Conservation (phyloP, 805 yeast genomes). For the Candida ipomoeae region DNA sequence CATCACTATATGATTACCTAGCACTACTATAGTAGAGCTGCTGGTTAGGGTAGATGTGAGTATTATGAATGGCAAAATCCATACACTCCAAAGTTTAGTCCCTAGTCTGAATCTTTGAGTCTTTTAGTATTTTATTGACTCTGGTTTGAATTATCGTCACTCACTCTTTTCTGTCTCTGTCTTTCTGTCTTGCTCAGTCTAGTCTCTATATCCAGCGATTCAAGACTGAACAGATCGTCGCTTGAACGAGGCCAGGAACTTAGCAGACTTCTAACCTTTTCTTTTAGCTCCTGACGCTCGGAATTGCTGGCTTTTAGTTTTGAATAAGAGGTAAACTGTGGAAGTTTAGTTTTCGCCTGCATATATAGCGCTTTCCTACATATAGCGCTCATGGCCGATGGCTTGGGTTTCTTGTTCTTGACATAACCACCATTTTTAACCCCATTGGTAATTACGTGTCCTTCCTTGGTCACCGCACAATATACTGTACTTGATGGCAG, state of each 20-base stretch:
- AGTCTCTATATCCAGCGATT: too few relatives aligned
- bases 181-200: too few relatives aligned
- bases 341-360: conserved; percentile 7
- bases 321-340: conserved; percentile 12
- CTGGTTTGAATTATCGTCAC: too few relatives aligned
- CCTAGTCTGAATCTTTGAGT: too few relatives aligned
- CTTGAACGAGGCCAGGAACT: conserved; percentile 47
- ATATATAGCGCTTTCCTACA: conserved; percentile 27
- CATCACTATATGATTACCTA: too few relatives aligned
- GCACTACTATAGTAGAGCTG: too few relatives aligned
- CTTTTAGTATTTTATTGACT: too few relatives aligned
- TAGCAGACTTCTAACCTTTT: conserved; percentile 24
- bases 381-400: conserved; percentile 40
- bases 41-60: too few relatives aligned
- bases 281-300: conserved; percentile 28
- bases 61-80: too few relatives aligned
- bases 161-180: too few relatives aligned
- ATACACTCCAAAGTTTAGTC: too few relatives aligned
- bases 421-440: conserved; percentile 54
- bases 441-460: conserved; percentile 51
- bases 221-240: conserved; percentile 32
- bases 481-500: conserved; percentile 30
- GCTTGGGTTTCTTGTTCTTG: conserved; percentile 42
- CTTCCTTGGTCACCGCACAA: conserved; percentile 18
- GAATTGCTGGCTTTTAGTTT: conserved; percentile 18